Evolutionary conservation across 257 asterid species (phyloP).

Genomic region (Prunella vulgaris): DNA sequence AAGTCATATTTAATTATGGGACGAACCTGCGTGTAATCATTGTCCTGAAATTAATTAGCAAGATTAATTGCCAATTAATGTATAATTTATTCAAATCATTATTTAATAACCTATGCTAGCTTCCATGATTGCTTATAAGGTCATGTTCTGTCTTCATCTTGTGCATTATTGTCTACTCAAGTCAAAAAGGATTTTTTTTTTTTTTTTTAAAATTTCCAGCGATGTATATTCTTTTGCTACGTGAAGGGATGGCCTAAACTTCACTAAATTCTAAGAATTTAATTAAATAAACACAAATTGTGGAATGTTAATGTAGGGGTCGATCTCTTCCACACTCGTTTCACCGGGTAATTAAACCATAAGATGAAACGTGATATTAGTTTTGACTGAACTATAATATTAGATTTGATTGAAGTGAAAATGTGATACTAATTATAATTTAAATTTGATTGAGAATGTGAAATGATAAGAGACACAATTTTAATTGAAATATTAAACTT

Average conservation of each 20-base stretch:
- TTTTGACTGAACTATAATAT: too few relatives aligned
- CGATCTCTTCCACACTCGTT: too few relatives aligned
- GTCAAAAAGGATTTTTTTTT: background rate
- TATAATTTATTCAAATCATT: slow-evolving; percentile 13
- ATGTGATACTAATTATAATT: too few relatives aligned
- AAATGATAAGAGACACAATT: too few relatives aligned
- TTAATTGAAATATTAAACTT: too few relatives aligned
- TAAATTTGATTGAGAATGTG: too few relatives aligned
- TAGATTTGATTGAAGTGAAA: too few relatives aligned
- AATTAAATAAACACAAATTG: background rate
- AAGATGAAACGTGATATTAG: too few relatives aligned
- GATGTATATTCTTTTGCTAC: slow-evolving; percentile 23
- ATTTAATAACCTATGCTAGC: background rate
- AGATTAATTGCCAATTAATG: slow-evolving; percentile 12
- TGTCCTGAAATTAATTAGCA: slow-evolving; percentile 15
- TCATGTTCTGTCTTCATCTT: slow-evolving; percentile 15
- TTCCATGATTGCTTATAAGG: slow-evolving; percentile 21
- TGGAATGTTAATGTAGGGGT: too few relatives aligned
- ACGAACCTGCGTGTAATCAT: slow-evolving; percentile 17
- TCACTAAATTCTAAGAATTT: background rate
- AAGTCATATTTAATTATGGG: slow-evolving; percentile 8
- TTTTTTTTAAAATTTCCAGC: slow-evolving; percentile 24
- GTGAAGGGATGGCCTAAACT: slow-evolving; percentile 5
- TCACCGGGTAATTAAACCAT: too few relatives aligned
- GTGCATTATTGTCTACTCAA: background rate